Evolutionary conservation across 495 filamentous ascomycete species (phyloP), one percentile per base, ranked within the genome.

Genomic region (Tuber indicum): DNA sequence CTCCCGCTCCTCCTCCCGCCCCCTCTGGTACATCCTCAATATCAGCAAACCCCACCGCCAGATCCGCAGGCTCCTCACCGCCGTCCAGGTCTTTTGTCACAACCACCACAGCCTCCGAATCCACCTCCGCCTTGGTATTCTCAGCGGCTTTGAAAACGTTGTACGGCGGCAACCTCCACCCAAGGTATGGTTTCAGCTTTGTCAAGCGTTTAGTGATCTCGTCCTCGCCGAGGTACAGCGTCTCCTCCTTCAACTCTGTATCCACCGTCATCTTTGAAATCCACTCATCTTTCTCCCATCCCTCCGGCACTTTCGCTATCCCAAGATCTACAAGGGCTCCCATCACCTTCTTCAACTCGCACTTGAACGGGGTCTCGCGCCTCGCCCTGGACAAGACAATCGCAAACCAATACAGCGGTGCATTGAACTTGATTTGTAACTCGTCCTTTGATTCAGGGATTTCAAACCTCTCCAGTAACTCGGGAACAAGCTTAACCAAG

Each of bases 151-250:
- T n/a, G 9, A 2, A 66, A 66, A 26, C 58, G 26, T 17, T n/a
- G 26, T 66, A 66, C 58, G 58, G 58, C 12, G 58, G 58, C 26
- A 66, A 66, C n/a, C 58, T 66, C 58, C 58, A 66, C n/a, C 58
- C 58, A n/a, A 66, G 32, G 32, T 16, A 66, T 32, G 58, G 58
- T 17, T 66, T 66, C 58, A 12, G n/a, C 58, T 66, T 66, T 32
- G 14, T 5, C n/a, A 66, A 32, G 58, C 32, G 3, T 66, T 66
- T 32, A 1, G 58, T 66, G 9, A 66, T 17, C n/a, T 66, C 58
- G 4, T 66, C 58, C 58, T 14, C 12, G 10, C 58, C 58, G 58
- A 66, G 9, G 58, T 32, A 66, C 12, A 66, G 58, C 3, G 58
- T 32, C 26, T 66, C 58, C 26, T 0, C 26, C 58, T 32, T 7